phyloP scores from a whole-genome alignment of 352 stramenopile species.

The Phytophthora tentaculata region DNA sequence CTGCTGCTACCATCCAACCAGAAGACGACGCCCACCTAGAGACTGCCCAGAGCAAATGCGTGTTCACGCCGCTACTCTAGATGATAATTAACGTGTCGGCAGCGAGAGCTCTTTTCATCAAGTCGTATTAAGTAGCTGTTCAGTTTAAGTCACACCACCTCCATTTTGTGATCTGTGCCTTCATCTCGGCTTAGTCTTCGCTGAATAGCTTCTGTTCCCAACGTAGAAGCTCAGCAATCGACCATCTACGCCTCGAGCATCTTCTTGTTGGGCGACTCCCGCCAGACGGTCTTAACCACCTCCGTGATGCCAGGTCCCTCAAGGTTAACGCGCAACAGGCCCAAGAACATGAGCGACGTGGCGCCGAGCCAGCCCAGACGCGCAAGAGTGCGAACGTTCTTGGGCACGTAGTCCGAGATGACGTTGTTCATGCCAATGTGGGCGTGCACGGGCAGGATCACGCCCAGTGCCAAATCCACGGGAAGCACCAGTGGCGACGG shows the following conservation, averaged over 20 bases:
- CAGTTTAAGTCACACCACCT: constrained; percentile 17
- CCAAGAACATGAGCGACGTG: constrained; percentile 83
- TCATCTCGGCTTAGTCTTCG: constrained; percentile 30
- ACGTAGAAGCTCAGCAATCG: constrained; percentile 3
- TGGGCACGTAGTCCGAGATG: constrained; percentile 94
- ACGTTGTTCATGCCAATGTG: constrained; percentile 96
- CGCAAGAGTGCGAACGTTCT: constrained; percentile 59
- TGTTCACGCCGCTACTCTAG: too few relatives aligned
- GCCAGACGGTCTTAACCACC: constrained; percentile 88
- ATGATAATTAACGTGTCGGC: too few relatives aligned
- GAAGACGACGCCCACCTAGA: background rate
- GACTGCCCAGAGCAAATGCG: background rate
- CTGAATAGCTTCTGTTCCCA: constrained; percentile 1
- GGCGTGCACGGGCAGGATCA: constrained; percentile 88
- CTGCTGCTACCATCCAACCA: constrained; percentile 53
- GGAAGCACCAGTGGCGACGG: constrained; percentile 74
- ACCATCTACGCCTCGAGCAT: constrained; percentile 41
- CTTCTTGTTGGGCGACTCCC: constrained; percentile 77
- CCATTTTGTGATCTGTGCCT: constrained; percentile 13
- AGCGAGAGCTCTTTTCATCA: background rate
- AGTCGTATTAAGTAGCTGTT: constrained; percentile 24
- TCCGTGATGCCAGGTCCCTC: constrained; percentile 86
- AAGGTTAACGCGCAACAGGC: constrained; percentile 86
- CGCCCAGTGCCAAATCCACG: constrained; percentile 82
- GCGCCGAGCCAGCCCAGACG: constrained; percentile 75